These are phyloP conservation scores for Candida argentea DNA, from an alignment of 805 yeast species.

Conservation along the genomic window DNA sequence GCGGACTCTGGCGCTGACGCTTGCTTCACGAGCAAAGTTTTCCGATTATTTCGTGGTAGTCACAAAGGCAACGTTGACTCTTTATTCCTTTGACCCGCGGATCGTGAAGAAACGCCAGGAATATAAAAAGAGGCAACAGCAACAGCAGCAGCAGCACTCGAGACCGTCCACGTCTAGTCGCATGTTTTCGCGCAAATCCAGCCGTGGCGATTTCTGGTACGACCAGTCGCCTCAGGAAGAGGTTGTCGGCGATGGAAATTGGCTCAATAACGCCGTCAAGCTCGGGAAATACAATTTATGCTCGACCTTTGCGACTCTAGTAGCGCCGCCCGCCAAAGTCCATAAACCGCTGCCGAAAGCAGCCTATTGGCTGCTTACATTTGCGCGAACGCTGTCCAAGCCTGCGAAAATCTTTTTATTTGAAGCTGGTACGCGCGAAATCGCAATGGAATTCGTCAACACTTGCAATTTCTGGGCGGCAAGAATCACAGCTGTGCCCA, in stretches of 20 bases:
- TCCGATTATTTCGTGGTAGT: slow-evolving; percentile 53
- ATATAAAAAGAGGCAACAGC: slow-evolving; percentile 14
- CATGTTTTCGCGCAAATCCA: slow-evolving; percentile 2
- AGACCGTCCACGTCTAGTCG: too few relatives aligned
- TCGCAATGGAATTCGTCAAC: slow-evolving; percentile 60
- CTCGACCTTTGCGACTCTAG: slow-evolving; percentile 39
- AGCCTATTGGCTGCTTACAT: slow-evolving; percentile 42
- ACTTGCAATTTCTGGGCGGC: slow-evolving; percentile 91
- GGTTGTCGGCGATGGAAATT: slow-evolving; percentile 52
- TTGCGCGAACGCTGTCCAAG: slow-evolving; percentile 35
- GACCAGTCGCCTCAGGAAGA: slow-evolving; percentile 17
- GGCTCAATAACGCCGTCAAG: slow-evolving; percentile 55
- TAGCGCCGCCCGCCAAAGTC: slow-evolving; percentile 5
- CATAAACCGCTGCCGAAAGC: slow-evolving; percentile 2
- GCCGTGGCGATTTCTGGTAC: slow-evolving; percentile 9
- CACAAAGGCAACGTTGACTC: slow-evolving; percentile 52
- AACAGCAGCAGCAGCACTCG: slow-evolving; percentile 10
- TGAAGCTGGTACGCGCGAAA: slow-evolving; percentile 55
- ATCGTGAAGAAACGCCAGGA: slow-evolving; percentile 30
- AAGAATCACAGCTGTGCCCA: slow-evolving; percentile 70
- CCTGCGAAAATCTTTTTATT: slow-evolving; percentile 40
- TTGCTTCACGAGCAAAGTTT: slow-evolving; percentile 23
- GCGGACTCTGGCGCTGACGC: slow-evolving; percentile 5
- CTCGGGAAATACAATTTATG: slow-evolving; percentile 43
- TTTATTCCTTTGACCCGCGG: slow-evolving; percentile 45